Conservation (phyloP, 2,329 filamentous ascomycete genomes). For the Fusarium longipes region DNA sequence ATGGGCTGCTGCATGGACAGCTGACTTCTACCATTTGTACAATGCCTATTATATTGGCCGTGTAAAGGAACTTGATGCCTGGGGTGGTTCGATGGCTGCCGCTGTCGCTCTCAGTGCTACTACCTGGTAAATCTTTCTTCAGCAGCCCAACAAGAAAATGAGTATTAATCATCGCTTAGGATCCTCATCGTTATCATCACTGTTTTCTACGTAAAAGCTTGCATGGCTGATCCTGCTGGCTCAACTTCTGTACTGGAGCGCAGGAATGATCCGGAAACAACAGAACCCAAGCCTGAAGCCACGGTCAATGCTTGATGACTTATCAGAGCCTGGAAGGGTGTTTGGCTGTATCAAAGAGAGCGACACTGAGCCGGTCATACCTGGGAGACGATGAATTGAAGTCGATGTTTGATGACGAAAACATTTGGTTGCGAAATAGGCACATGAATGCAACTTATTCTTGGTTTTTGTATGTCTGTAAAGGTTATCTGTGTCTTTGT, state of each 20-base stretch:
- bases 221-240: slow-evolving; percentile 36
- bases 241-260: slow-evolving; percentile 19
- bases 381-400: not conserved
- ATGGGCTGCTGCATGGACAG: slow-evolving; percentile 55
- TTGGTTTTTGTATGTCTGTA: not conserved
- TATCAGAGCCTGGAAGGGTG: not conserved
- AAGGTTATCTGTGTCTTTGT: not conserved
- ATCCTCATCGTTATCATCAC: slow-evolving; percentile 54
- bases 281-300: slow-evolving; percentile 27
- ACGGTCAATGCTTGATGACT: not conserved
- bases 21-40: slow-evolving; percentile 43
- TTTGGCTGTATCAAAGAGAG: not conserved
- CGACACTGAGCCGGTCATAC: not conserved
- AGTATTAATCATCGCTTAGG: slow-evolving; percentile 42
- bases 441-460: not conserved
- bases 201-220: slow-evolving; percentile 54
- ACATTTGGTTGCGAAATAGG: not conserved
- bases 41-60: slow-evolving; percentile 27
- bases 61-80: slow-evolving; percentile 36
- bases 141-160: too few species aligned
- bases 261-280: slow-evolving; percentile 26
- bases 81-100: slow-evolving; percentile 50
- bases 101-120: slow-evolving; percentile 57
- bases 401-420: not conserved
- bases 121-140: slow-evolving; percentile 50